Evolutionary conservation across 2,329 filamentous ascomycete genomes (phyloP).

Genomic region (Diaporthe caulivora): DNA sequence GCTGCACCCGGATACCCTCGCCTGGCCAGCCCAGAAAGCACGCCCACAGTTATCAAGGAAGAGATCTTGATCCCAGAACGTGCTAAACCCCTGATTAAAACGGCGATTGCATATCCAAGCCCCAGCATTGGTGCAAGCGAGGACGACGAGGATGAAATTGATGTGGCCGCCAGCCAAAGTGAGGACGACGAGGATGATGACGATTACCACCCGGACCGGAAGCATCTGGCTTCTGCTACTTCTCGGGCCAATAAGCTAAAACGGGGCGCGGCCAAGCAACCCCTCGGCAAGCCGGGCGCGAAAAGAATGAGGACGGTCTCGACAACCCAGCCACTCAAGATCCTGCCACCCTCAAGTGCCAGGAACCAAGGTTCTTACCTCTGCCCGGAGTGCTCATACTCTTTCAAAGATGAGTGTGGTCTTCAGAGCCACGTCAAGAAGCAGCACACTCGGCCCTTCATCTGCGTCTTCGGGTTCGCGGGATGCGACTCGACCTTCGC

Average conservation of each 20-base stretch:
- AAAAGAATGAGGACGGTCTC: conserved; percentile 38
- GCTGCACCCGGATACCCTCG: conserved; percentile 40
- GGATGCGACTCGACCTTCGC: conserved; percentile 80
- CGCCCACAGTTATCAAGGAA: conserved; percentile 35
- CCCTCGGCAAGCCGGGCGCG: conserved; percentile 21
- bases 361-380: conserved; percentile 40
- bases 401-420: conserved; percentile 59
- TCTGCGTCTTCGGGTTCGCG: conserved; percentile 83
- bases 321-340: conserved; percentile 34
- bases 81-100: background rate
- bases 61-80: conserved; percentile 30
- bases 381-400: conserved; percentile 53
- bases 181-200: conserved; percentile 34
- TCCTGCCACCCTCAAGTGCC: conserved; percentile 27
- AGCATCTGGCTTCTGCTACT: background rate
- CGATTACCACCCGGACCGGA: conserved; percentile 34
- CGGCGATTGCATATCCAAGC: conserved; percentile 30
- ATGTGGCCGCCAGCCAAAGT: conserved; percentile 21
- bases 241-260: conserved; percentile 38
- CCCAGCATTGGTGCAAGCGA: conserved; percentile 38
- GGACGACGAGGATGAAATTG: conserved; percentile 30
- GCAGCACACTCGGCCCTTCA: conserved; percentile 72
- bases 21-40: conserved; percentile 46
- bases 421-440: conserved; percentile 65
- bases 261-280: conserved; percentile 42